Evolutionary conservation across 208 protist genomes (phyloP).

Genomic region (Lotmaria passim): DNA sequence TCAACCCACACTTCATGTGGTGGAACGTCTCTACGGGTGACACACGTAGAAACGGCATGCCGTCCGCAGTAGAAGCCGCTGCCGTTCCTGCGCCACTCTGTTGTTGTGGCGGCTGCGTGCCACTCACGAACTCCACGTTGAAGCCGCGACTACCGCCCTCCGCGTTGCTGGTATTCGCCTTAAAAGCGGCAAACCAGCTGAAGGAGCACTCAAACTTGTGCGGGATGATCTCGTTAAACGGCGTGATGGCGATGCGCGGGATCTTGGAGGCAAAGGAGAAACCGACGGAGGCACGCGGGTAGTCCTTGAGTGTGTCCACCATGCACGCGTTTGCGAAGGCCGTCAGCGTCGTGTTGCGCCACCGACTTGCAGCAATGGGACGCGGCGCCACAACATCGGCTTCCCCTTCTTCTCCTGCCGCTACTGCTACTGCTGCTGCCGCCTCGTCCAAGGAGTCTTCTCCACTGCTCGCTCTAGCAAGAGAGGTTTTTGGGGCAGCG

Average conservation of each 20-base stretch:
- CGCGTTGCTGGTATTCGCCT: not conserved
- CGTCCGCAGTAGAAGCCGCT: not conserved
- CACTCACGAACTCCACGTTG: slow-evolving; percentile 28
- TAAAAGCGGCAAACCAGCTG: slow-evolving; percentile 59
- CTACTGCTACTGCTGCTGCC: no score
- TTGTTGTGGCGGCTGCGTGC: slow-evolving; percentile 12
- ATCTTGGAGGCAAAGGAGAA: slow-evolving; percentile 47
- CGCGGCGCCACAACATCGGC: not conserved
- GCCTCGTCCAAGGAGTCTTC: no score
- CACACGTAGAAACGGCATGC: slow-evolving; percentile 43
- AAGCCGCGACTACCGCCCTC: not conserved
- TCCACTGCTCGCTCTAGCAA: no score
- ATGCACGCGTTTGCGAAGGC: slow-evolving; percentile 68
- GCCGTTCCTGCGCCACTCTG: not conserved
- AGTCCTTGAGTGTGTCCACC: slow-evolving; percentile 40
- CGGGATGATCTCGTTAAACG: slow-evolving; percentile 56
- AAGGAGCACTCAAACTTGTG: slow-evolving; percentile 64
- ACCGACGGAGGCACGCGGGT: slow-evolving; percentile 65
- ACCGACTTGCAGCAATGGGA: not conserved
- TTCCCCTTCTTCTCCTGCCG: not conserved
- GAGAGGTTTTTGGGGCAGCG: no score
- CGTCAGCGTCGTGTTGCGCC: slow-evolving; percentile 21
- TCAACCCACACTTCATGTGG: slow-evolving; percentile 69
- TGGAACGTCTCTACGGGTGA: slow-evolving; percentile 67
- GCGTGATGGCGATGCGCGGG: slow-evolving; percentile 43